These are phyloP conservation scores for Flaveria ramosissima DNA, from an alignment of 129 eudicot genomes.

Conservation along the genomic window DNA sequence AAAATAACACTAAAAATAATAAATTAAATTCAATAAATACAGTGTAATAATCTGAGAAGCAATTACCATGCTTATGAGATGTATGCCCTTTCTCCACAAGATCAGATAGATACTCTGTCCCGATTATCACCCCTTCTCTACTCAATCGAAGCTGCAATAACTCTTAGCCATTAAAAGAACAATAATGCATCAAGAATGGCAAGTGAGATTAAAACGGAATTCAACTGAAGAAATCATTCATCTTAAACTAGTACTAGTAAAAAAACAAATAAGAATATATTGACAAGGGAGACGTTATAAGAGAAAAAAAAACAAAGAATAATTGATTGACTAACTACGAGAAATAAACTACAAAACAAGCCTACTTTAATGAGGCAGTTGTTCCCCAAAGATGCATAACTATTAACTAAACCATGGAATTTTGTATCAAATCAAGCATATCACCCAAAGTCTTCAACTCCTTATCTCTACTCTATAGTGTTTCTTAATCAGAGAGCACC, in stretches of 20 bases:
- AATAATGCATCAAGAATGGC: conserved; percentile 26
- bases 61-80: conserved; percentile 72
- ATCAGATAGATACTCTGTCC: conserved; percentile 91
- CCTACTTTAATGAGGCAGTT: background rate
- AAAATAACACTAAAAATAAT: conserved; percentile 10
- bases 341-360: background rate
- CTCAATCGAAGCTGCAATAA: conserved; percentile 87
- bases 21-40: conserved; percentile 2
- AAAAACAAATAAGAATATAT: background rate
- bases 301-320: background rate
- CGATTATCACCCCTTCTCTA: conserved; percentile 69
- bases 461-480: background rate
- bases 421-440: conserved; percentile 1
- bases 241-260: conserved; percentile 13
- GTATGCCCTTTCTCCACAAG: conserved; percentile 88
- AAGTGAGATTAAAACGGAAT: conserved; percentile 14
- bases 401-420: background rate
- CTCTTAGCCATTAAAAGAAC: conserved; percentile 25
- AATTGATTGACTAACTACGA: background rate
- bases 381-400: background rate
- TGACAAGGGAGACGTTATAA: background rate
- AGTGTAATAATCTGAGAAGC: conserved; percentile 12
- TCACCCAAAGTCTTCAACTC: background rate
- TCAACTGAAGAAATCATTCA: conserved; percentile 13
- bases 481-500: background rate